Evolutionary conservation across 1,139 yeast genomes (phyloP).

Genomic region (Debaryomyces sp.): DNA sequence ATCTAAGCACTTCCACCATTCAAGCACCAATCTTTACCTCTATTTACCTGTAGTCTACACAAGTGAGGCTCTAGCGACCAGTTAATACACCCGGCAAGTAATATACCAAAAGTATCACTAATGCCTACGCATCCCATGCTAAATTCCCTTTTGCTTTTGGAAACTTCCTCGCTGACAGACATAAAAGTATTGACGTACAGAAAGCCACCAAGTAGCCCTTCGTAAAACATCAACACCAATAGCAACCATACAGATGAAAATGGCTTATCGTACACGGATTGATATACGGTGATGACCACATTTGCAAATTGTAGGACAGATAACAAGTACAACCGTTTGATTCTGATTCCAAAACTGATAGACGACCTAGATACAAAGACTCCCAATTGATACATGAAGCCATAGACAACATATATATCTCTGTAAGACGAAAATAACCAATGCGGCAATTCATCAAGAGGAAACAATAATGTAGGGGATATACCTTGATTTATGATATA

Average conservation of each 20-base stretch:
- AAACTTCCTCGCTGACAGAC: slow-evolving; percentile 68
- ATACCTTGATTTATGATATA: slow-evolving; percentile 91
- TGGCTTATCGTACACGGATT: slow-evolving; percentile 66
- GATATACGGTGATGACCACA: slow-evolving; percentile 58
- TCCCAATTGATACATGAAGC: slow-evolving; percentile 90
- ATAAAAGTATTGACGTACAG: slow-evolving; percentile 88
- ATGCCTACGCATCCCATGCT: slow-evolving; percentile 93
- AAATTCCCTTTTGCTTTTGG: slow-evolving; percentile 67
- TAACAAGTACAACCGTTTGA: slow-evolving; percentile 60
- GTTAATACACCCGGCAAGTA: slow-evolving; percentile 76
- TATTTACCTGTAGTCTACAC: slow-evolving; percentile 67
- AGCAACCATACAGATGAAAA: slow-evolving; percentile 58
- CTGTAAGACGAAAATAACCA: slow-evolving; percentile 65
- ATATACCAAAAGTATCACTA: slow-evolving; percentile 88
- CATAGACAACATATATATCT: slow-evolving; percentile 90
- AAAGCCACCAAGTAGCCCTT: slow-evolving; percentile 87
- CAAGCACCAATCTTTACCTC: slow-evolving; percentile 68
- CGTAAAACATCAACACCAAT: slow-evolving; percentile 71
- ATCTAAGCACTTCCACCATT: slow-evolving; percentile 14
- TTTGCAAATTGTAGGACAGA: slow-evolving; percentile 72
- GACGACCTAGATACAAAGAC: slow-evolving; percentile 91
- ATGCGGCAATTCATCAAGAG: slow-evolving; percentile 63
- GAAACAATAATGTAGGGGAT: slow-evolving; percentile 82
- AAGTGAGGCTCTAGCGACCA: slow-evolving; percentile 71
- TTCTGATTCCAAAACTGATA: slow-evolving; percentile 60